phyloP scores from a whole-genome alignment of 2,329 filamentous ascomycete species.

The Penicillium expansum region DNA sequence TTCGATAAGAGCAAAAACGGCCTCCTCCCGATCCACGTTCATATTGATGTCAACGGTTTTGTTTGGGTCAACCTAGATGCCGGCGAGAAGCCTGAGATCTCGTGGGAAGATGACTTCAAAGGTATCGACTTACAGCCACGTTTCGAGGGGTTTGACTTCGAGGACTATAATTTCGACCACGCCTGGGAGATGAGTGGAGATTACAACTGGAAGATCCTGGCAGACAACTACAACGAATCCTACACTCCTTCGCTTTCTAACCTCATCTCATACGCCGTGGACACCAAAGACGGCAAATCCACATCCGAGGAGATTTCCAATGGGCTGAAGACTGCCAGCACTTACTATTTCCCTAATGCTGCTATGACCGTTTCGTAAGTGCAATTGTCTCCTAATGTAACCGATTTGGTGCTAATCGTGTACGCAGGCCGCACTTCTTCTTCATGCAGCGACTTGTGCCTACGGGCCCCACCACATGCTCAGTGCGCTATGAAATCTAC shows the following conservation, averaged over 20 bases:
- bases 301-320: constrained; percentile 49
- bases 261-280: constrained; percentile 53
- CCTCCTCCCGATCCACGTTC: constrained; percentile 22
- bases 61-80: constrained; percentile 25
- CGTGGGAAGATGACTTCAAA: constrained; percentile 20
- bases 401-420: neutral
- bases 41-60: constrained; percentile 22
- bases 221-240: constrained; percentile 46
- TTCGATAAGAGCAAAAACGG: constrained; percentile 27
- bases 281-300: constrained; percentile 41
- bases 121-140: constrained; percentile 15
- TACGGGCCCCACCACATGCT: constrained; percentile 48
- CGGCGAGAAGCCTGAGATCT: constrained; percentile 14
- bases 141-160: constrained; percentile 15
- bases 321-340: constrained; percentile 41
- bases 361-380: constrained; percentile 34
- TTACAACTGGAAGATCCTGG: constrained; percentile 26
- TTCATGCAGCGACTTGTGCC: constrained; percentile 64
- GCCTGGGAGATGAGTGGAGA: constrained; percentile 17
- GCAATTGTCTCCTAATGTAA: too few species aligned
- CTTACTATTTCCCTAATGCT: constrained; percentile 38
- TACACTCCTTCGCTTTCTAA: constrained; percentile 46
- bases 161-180: constrained; percentile 22
- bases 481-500: constrained; percentile 63
- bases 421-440: constrained; percentile 54